Base-by-base conservation (phyloP, 306 rosid genomes). In the Fragaria ananassa region DNA sequence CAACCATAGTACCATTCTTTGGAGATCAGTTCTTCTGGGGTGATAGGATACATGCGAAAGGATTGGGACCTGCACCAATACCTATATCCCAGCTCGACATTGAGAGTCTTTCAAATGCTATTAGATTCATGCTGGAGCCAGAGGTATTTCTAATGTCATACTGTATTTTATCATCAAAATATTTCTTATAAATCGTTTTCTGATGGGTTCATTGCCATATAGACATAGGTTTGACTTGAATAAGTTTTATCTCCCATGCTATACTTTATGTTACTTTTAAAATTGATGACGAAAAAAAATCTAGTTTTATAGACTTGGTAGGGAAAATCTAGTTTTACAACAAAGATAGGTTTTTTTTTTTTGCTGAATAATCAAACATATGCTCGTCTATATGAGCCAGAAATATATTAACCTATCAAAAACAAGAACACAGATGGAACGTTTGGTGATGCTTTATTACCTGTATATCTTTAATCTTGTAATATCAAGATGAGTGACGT, bases 21-120 rank as follows among this genome's bases (percentile, higher is more conserved):
- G 99, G 99, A 75, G 99, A 95, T 83, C 99, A 95, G 76, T 95
- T 92, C 83, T 95, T 95, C 81, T 95, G 99, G 99, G 99, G 96
- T 60, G 97, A 95, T 63, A 89, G 93, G 81, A 84, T 92, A 86
- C 74, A 81, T 75, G 80, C 87, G 80, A 90, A 86, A 86, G 96
- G 89, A 61, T 71, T 92, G 78, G 99, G 99, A 78, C 97, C 97
- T 19, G 75, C 85, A 45, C 97, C 97, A 25, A 88, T 92, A 34
- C 93, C 99, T 41, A 90, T 95, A 74, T 84, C 88, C 57, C 83
- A 92, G 82, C 90, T 95, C 70, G 86, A 57, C 62, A 79, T 82
- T 27, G 89, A 88, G 82, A 83, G 82, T 73, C 89, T 95, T 68
- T 85, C 99, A 68, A 81, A 79, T 51, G 95, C 99, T 56, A 89